Percentiles rank a stretch among this genome's conserved stretches.
phyloP scores from a whole-genome alignment of 305 asterid species.

The Fraxinus nigra region DNA sequence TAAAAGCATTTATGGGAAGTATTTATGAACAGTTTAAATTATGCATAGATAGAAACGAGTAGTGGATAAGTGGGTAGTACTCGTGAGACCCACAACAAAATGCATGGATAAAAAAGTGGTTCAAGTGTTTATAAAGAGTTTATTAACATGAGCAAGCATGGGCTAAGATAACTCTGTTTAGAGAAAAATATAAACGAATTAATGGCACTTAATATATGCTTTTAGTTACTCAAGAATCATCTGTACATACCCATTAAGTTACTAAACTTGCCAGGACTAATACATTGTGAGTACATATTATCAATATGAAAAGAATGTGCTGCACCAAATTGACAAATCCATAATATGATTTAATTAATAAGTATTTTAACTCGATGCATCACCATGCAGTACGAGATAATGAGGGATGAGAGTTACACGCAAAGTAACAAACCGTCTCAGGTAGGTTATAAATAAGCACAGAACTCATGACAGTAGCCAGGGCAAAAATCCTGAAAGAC shows the following conservation, averaged over 20 bases:
- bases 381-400: neutral
- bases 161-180: neutral
- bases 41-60: neutral
- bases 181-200: neutral
- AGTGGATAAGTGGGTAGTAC: neutral
- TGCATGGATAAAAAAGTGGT: neutral
- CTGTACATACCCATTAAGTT: neutral
- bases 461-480: slow-evolving; percentile 96
- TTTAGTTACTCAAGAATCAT: neutral
- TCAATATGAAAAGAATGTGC: neutral
- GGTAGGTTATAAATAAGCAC: slow-evolving; percentile 95
- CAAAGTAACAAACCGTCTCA: slow-evolving; percentile 74
- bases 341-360: neutral
- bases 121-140: neutral
- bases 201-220: neutral
- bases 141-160: neutral
- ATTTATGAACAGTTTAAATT: neutral
- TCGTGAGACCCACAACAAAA: neutral
- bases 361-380: neutral
- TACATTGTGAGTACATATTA: neutral
- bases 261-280: neutral
- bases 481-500: slow-evolving; percentile 79
- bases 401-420: slow-evolving; percentile 24
- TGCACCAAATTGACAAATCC: neutral
- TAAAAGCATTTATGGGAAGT: neutral